phyloP scores from a whole-genome alignment of 1,139 yeast species.

The Pichia inconspicua region DNA sequence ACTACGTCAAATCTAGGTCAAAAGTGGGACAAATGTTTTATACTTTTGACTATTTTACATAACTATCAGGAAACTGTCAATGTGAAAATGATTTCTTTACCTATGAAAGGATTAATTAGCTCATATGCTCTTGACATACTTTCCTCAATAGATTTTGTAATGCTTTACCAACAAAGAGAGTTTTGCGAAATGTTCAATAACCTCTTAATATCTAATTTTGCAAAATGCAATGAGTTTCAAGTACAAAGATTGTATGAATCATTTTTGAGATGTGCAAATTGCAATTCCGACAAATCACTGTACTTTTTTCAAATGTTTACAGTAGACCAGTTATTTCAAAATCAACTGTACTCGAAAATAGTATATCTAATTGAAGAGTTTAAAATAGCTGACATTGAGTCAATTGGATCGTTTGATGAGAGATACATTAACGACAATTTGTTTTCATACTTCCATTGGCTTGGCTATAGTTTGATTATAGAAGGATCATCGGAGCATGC shows the following conservation, averaged over 20 bases:
- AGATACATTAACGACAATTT: background rate
- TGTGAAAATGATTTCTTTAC: background rate
- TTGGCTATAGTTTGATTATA: conserved; percentile 3
- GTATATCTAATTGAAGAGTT: conserved; percentile 3
- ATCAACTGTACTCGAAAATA: conserved; percentile 7
- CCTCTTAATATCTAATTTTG: conserved; percentile 1
- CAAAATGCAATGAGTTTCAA: conserved; percentile 6
- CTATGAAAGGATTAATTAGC: conserved; percentile 5
- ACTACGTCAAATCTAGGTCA: background rate
- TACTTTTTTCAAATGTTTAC: conserved; percentile 16
- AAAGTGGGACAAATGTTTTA: background rate
- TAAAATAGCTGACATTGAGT: conserved; percentile 6
- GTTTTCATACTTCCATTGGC: conserved; percentile 3
- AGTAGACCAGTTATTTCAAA: conserved; percentile 9
- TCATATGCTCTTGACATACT: conserved; percentile 1
- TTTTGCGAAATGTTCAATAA: conserved; percentile 2
- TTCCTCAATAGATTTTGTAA: background rate
- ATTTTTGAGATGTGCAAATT: background rate
- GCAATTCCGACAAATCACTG: conserved; percentile 1
- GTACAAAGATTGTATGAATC: conserved; percentile 3
- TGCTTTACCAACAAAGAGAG: background rate
- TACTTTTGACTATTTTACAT: background rate
- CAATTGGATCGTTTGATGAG: background rate
- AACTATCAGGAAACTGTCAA: background rate
- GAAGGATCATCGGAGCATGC: conserved; percentile 2